A percentile compares a stretch with the other conserved stretches of the same genome.
Conservation (phyloP, 495 filamentous ascomycete species). For the Polyplosphaeria fusca region DNA sequence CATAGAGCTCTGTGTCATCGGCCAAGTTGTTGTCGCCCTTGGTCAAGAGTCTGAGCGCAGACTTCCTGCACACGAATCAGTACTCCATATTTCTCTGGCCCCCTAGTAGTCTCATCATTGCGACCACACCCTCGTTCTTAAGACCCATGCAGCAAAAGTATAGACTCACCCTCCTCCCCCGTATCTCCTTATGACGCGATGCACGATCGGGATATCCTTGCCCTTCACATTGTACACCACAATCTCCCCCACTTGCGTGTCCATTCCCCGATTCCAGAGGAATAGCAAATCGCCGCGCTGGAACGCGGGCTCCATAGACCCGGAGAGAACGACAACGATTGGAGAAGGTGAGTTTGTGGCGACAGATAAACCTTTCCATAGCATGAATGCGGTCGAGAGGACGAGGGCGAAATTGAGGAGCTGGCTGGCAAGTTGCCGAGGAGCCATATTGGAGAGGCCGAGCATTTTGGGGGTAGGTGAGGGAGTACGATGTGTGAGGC, state of each 20-base stretch:
- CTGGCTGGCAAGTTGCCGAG: slow-evolving; percentile 83
- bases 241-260: slow-evolving; percentile 77
- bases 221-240: slow-evolving; percentile 92
- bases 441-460: slow-evolving; percentile 57
- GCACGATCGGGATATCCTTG: slow-evolving; percentile 94
- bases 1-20: slow-evolving; percentile 93
- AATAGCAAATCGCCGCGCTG: slow-evolving; percentile 91
- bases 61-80: slow-evolving; percentile 22
- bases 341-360: slow-evolving; percentile 82
- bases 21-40: slow-evolving; percentile 96
- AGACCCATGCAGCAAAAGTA: too few relatives aligned
- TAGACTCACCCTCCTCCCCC: slow-evolving; percentile 47
- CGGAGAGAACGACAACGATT: slow-evolving; percentile 92
- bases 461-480: slow-evolving; percentile 57
- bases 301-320: slow-evolving; percentile 96
- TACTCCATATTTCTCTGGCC: not conserved
- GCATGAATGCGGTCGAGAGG: slow-evolving; percentile 93
- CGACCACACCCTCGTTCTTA: too few relatives aligned
- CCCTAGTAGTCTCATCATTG: not conserved
- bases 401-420: slow-evolving; percentile 93
- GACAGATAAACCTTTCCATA: slow-evolving; percentile 94
- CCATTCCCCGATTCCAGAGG: slow-evolving; percentile 85
- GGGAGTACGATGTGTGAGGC: too few relatives aligned
- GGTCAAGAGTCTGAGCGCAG: slow-evolving; percentile 69
- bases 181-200: slow-evolving; percentile 65